Percentiles rank a stretch among this genome's conserved stretches.
phyloP scores from a whole-genome alignment of 2,329 filamentous ascomycete genomes.

The Fusarium xylarioides region DNA sequence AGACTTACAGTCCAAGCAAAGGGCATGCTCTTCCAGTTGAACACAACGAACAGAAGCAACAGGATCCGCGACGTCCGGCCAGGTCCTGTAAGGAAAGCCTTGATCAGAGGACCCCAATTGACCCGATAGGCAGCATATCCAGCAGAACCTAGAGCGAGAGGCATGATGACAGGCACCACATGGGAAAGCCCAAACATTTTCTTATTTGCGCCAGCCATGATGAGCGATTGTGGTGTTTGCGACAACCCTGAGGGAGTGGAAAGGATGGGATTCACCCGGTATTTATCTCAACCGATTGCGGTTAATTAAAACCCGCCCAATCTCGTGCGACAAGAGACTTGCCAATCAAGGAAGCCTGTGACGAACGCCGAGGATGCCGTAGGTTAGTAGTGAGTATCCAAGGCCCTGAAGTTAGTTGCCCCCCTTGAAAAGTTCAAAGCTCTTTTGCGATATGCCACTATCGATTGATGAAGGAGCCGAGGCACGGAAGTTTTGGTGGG shows the following conservation, averaged over 20 bases:
- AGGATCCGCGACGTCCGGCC: conserved; percentile 63
- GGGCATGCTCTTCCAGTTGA: conserved; percentile 79
- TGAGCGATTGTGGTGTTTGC: conserved; percentile 13
- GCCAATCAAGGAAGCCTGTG: neutral
- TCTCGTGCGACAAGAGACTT: neutral
- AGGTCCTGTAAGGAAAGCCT: conserved; percentile 62
- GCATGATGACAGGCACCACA: conserved; percentile 53
- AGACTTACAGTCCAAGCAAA: conserved; percentile 77
- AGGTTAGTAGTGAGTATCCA: neutral
- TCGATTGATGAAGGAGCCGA: conserved; percentile 27
- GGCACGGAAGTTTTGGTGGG: conserved; percentile 32
- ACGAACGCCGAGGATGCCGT: conserved; percentile 3
- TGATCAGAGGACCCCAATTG: conserved; percentile 52
- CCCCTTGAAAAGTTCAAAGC: conserved; percentile 4
- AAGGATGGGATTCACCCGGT: conserved; percentile 1
- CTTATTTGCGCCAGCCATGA: conserved; percentile 47
- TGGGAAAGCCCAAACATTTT: conserved; percentile 48
- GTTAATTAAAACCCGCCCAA: neutral
- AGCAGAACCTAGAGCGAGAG: conserved; percentile 52
- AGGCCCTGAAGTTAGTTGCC: neutral
- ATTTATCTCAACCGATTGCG: neutral
- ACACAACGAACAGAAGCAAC: conserved; percentile 63
- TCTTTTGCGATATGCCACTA: conserved; percentile 14
- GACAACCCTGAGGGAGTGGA: neutral
- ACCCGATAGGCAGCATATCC: conserved; percentile 59